Conservation (phyloP, 1,284 basidiomycete genomes). For the Laetiporus sulphureus region DNA sequence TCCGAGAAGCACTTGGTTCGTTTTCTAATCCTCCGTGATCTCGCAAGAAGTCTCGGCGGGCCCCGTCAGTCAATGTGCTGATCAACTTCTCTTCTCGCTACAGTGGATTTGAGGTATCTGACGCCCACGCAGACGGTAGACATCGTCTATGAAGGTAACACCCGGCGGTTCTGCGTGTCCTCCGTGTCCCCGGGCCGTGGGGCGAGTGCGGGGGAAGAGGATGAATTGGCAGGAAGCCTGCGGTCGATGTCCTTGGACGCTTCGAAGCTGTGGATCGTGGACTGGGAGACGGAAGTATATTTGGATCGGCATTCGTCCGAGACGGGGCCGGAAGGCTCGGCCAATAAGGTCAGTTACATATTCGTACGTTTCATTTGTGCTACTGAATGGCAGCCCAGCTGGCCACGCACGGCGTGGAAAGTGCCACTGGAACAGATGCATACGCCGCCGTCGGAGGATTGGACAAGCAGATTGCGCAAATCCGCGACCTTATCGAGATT, state of each 20-base stretch:
- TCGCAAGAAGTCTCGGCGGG: constrained; percentile 4
- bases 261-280: constrained; percentile 44
- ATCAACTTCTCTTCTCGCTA: no score
- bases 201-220: constrained; percentile 17
- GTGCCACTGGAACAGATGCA: constrained; percentile 39
- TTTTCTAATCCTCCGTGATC: constrained; percentile 15
- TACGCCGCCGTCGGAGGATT: constrained; percentile 86
- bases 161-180: constrained; percentile 47
- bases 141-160: constrained; percentile 55
- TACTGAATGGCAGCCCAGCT: constrained; percentile 2
- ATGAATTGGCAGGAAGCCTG: constrained; percentile 35
- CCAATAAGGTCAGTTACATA: constrained; percentile 8
- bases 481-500: constrained; percentile 92
- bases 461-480: constrained; percentile 81
- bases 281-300: constrained; percentile 55
- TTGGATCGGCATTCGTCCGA: constrained; percentile 32
- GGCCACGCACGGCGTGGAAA: constrained; percentile 9
- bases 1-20: constrained; percentile 59
- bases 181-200: constrained; percentile 36
- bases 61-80: constrained; percentile 6
- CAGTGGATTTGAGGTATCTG: constrained; percentile 74
- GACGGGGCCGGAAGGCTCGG: constrained; percentile 8
- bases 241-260: constrained; percentile 35
- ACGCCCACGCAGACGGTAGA: constrained; percentile 55
- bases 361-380: not conserved